These are phyloP conservation scores for Skeletonema potamos DNA, from an alignment of 108 stramenopile genomes.

Conservation along the genomic window DNA sequence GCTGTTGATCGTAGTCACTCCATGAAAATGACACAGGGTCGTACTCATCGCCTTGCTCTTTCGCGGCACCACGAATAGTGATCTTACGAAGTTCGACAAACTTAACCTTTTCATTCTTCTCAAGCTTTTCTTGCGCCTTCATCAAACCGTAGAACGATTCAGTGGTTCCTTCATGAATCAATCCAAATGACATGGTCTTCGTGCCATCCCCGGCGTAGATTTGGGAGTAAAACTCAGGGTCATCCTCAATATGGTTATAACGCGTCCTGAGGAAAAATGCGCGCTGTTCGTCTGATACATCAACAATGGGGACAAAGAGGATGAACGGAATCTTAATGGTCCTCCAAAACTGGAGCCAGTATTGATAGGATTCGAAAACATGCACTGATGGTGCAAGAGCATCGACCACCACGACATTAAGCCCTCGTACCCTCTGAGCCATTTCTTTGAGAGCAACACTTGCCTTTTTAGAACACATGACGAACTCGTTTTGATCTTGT, in stretches of 20 bases:
- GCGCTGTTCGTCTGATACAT: slow-evolving; percentile 21
- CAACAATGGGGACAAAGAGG: slow-evolving; percentile 33
- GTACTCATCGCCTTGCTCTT: slow-evolving; percentile 25
- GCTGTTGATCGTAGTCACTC: slow-evolving; percentile 60
- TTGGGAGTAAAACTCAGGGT: slow-evolving; percentile 42
- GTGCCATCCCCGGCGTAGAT: slow-evolving; percentile 40
- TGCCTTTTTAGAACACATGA: slow-evolving; percentile 32
- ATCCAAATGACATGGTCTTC: slow-evolving; percentile 48
- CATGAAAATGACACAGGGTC: slow-evolving; percentile 34
- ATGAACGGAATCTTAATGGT: slow-evolving; percentile 35
- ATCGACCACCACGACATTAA: slow-evolving; percentile 42
- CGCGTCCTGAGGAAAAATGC: slow-evolving; percentile 41
- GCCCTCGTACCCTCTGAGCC: slow-evolving; percentile 19
- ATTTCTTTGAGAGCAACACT: slow-evolving; percentile 37
- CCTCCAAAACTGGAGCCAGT: slow-evolving; percentile 40
- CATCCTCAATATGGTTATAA: slow-evolving; percentile 33
- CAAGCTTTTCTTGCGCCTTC: slow-evolving; percentile 10
- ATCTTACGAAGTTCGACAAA: slow-evolving; percentile 41
- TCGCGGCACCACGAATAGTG: slow-evolving; percentile 41
- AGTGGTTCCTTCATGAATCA: slow-evolving; percentile 38
- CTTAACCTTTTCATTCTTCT: slow-evolving; percentile 13
- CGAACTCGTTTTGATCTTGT: slow-evolving; percentile 20
- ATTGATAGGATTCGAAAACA: slow-evolving; percentile 24
- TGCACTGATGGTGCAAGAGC: slow-evolving; percentile 32
- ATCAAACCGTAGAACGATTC: slow-evolving; percentile 23